Base-by-base conservation (phyloP, 192 early-diverging fungal species). In the Coemansia sp. region DNA sequence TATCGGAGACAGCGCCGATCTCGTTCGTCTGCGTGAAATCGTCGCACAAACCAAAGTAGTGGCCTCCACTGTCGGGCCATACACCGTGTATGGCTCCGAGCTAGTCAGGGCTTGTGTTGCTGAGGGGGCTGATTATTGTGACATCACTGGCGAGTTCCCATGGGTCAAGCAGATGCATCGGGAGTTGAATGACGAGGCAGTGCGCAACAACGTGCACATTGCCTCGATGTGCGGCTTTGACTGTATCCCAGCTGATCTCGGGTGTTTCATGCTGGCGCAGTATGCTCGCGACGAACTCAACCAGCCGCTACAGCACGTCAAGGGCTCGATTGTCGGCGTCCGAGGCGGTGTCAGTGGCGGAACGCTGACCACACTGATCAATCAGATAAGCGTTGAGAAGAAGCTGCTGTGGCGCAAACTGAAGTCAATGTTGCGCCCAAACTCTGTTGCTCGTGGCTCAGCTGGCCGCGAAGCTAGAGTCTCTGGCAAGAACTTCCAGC, bases 201-300 rank as follows among this genome's bases (percentile, higher is more conserved):
- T 75, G 22, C 78, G 71, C 20, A 89, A 88, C 38, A 85, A 87
- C 36, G 87, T 90, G 8, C 81, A 90, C n/a, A 89, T 98, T 61
- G 90, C 94, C 3, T 90, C 94, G 22, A 67, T 87, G 39, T 95
- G 93, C 72, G 96, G 95, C 4, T 98, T 96, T 74, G 96, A 98
- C 73, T 93, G 92, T 29, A 88, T 98, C 2, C 95, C 95, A 2
- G 93, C 92, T 16, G 95, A 97, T 70, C 71, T 97, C 12, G 92
- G 94, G 22, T 85, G 89, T 24, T 87, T 90, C 49, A 88, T 97
- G 93, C 79, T 89, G 11, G 87, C 87, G 0, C 76, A 90, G 47
- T 87, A 85, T 64, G 69, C 89, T 11, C 79, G 74, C 31, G 66
- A 83, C 11, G 70, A 87, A 33, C 69, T 88, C 50, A 68, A 77